Percentiles rank a stretch among this genome's conserved stretches.
These are phyloP conservation scores for Neohortaea acidophila DNA, from an alignment of 495 filamentous ascomycete species.

Conservation along the genomic window DNA sequence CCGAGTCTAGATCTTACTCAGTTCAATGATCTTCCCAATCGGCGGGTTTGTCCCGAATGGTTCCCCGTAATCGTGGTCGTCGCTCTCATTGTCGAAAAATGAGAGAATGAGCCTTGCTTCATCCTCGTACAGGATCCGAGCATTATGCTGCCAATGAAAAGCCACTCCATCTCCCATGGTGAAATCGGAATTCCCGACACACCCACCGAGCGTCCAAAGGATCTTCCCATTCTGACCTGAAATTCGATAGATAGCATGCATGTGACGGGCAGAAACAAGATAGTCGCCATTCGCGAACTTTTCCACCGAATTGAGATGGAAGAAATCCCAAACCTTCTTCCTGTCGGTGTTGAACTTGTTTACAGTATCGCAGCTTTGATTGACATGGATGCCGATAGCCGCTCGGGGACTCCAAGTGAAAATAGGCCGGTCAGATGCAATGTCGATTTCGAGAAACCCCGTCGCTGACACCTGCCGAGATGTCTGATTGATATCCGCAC, in stretches of 20 bases:
- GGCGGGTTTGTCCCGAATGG: background rate
- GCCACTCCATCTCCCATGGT: background rate
- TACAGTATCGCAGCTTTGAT: background rate
- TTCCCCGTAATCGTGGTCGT: slow-evolving; percentile 7
- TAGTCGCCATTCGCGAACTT: slow-evolving; percentile 11
- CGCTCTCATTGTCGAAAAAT: slow-evolving; percentile 41
- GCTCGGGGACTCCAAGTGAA: slow-evolving; percentile 38
- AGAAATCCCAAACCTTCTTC: slow-evolving; percentile 22
- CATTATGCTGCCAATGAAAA: slow-evolving; percentile 49
- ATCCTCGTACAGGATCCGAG: slow-evolving; percentile 36
- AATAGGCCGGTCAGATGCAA: slow-evolving; percentile 32
- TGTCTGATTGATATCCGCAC: background rate
- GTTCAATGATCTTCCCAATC: slow-evolving; percentile 3
- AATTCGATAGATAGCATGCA: slow-evolving; percentile 5
- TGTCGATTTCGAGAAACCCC: slow-evolving; percentile 35
- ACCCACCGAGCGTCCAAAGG: slow-evolving; percentile 14
- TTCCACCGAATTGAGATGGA: slow-evolving; percentile 16
- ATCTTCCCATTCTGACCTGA: slow-evolving; percentile 2
- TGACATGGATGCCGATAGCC: slow-evolving; percentile 21
- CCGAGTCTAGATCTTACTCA: slow-evolving; percentile 46
- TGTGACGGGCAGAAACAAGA: slow-evolving; percentile 12
- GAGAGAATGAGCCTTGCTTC: slow-evolving; percentile 35
- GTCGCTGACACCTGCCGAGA: slow-evolving; percentile 17
- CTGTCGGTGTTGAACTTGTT: background rate
- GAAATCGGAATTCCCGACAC: background rate